Conservation (phyloP, 306 rosid species). For the Cotoneaster glaucophyllus region DNA sequence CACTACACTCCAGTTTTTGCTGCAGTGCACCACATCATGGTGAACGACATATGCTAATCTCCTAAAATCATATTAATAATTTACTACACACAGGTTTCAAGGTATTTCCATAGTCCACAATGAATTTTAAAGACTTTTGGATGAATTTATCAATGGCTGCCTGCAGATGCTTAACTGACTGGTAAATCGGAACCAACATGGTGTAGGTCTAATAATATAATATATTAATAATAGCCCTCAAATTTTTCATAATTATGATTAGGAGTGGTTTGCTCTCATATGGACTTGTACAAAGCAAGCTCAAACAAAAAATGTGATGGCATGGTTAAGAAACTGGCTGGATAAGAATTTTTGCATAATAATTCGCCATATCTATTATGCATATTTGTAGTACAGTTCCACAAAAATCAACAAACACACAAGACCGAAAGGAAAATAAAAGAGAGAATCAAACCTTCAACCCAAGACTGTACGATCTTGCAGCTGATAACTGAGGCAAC, state of each 20-base stretch:
- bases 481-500: conserved; percentile 41
- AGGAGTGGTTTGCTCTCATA: background rate
- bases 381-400: background rate
- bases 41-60: background rate
- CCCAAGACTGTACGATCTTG: conserved; percentile 32
- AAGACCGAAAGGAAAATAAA: conserved; percentile 4
- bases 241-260: too few species aligned
- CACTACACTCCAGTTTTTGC: background rate
- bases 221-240: background rate
- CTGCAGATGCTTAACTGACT: background rate
- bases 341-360: background rate
- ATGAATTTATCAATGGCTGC: background rate
- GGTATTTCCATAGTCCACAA: background rate
- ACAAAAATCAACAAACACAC: background rate
- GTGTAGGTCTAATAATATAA: background rate
- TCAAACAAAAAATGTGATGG: background rate
- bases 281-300: background rate
- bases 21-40: background rate
- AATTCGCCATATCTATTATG: background rate
- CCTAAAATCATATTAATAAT: background rate
- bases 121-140: background rate
- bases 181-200: background rate
- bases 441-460: conserved; percentile 48
- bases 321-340: background rate
- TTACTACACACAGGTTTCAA: background rate